These are phyloP conservation scores for Aspergillus calidoustus DNA, from an alignment of 2,329 filamentous ascomycete genomes.

Conservation along the genomic window DNA sequence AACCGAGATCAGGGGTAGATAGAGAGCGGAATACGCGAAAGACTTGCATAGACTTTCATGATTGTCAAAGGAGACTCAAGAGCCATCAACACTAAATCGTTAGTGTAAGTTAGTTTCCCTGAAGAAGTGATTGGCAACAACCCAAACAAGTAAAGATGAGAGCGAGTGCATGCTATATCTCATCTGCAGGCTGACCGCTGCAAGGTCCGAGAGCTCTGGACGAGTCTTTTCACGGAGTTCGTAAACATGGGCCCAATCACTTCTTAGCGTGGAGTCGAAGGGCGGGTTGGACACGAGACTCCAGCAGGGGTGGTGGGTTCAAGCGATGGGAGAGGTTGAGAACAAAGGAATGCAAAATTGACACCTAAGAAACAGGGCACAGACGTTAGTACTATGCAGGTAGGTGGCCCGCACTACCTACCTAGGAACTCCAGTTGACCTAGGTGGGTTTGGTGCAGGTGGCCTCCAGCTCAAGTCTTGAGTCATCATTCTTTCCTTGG, in stretches of 20 bases:
- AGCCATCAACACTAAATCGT: slow-evolving; percentile 21
- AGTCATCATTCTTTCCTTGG: slow-evolving; percentile 1
- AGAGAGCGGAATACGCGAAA: background rate
- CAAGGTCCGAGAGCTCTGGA: background rate
- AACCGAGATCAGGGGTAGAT: background rate
- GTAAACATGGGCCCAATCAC: background rate
- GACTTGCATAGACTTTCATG: background rate
- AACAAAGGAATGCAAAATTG: slow-evolving; percentile 2
- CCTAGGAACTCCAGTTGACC: too few relatives aligned
- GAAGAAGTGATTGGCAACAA: slow-evolving; percentile 22
- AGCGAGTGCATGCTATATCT: slow-evolving; percentile 3
- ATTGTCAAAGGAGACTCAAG: slow-evolving; percentile 19
- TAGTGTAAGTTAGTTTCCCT: slow-evolving; percentile 26
- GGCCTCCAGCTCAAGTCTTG: background rate
- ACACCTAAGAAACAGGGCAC: slow-evolving; percentile 21
- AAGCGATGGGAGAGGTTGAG: slow-evolving; percentile 1
- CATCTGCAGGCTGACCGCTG: slow-evolving; percentile 8
- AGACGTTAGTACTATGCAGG: slow-evolving; percentile 2
- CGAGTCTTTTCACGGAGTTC: background rate
- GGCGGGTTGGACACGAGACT: background rate
- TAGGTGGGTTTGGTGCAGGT: background rate
- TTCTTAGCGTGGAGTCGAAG: background rate
- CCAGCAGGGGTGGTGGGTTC: background rate
- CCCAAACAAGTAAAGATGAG: slow-evolving; percentile 27
- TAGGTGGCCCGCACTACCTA: background rate